Evolutionary conservation across 495 filamentous ascomycete genomes (phyloP), one percentile per base, ranked within the genome.

Genomic region (Chaetomium tenue): DNA sequence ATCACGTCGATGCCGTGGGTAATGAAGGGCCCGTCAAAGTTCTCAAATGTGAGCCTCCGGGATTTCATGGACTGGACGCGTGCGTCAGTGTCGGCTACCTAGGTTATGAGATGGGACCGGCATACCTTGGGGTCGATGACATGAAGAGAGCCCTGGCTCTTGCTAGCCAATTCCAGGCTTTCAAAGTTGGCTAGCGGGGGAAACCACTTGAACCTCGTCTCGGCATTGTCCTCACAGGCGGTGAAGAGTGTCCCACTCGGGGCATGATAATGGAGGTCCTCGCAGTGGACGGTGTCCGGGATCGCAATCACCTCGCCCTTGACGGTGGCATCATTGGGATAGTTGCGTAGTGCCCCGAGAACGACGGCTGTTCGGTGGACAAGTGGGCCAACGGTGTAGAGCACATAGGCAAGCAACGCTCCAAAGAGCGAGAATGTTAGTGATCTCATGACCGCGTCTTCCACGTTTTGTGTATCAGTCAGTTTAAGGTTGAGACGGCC

Each of bases 1-100:
- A 85, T 78, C 5, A 89, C 77, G 55, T 84, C 83, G 61, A 89
- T 84, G 11, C 86, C 86, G 64, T 88, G 86, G 0, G 85, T 86
- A 9, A 83, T 66, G 53, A 89, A 86, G 0, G 83, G 75, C 12
- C 78, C 77, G 20, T 78, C 54, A 66, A 87, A 88, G 66, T 82
- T 77, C 13, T 81, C 72, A 18, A 87, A 79, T 0, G 58, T 33
- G 15, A 88, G 75, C 12, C 80, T 75, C 8, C 66, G 76, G 0
- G 83, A 78, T 54, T 74, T 75, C 72, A 83, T 71, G 5, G 84
- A 86, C 83, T 86, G 50, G n/a, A 8, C 7, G 16, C 18, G 23
- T 12, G 13, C 4, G 53, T 46, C 28, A 62, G 61, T 2, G n/a
- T n/a, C n/a, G 26, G 25, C 12, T 9, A 7, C 13, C 6, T n/a